Evolutionary conservation across 2,329 filamentous ascomycete genomes (phyloP), one percentile per base, ranked within the genome.

Genomic region (Talaromyces albobiverticillius): DNA sequence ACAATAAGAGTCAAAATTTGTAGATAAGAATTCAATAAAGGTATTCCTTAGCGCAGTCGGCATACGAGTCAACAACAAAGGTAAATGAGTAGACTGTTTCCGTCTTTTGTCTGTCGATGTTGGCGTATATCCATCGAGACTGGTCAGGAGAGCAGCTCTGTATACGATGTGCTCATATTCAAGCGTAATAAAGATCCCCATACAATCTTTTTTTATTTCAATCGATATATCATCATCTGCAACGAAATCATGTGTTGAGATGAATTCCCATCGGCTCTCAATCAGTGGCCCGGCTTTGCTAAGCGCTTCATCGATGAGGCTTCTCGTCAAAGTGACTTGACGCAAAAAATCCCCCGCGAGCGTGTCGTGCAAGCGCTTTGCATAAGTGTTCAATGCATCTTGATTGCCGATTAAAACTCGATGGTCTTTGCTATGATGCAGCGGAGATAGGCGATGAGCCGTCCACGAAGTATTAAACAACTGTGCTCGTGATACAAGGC

Each of bases 381-480:
- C 76, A 59, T 81, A 79, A 18, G 68, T 67, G 16, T 71, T 71
- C 13, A 80, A 65, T 18, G 69, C 67, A 22, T 61, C 53, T 22
- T 61, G 59, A 51, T 72, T 68, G 51, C 65, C 60, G 46, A 74
- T 59, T 25, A 74, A 64, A 7, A 66, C 62, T 41, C 63, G 59
- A 47, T 62, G 67, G 13, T 74, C 67, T 40, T 71, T 69, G 54
- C 68, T 72, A 60, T 80, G 75, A 62, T 81, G 75, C 36, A 82
- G 72, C n/a, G 79, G 79, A 3, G 79, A 81, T 8, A 81, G 65
- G 59, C 79, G 78, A 62, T 80, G 78, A 48, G 79, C 66, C n/a
- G 69, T 76, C 73, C 78, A 82, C 25, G 78, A 80, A n/a, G 74
- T 75, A 61, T 78, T 76, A 61, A 80, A 78, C 36, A 82, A 69